phyloP scores from a whole-genome alignment of 1,284 basidiomycete species.

The Puccinia triticina region DNA sequence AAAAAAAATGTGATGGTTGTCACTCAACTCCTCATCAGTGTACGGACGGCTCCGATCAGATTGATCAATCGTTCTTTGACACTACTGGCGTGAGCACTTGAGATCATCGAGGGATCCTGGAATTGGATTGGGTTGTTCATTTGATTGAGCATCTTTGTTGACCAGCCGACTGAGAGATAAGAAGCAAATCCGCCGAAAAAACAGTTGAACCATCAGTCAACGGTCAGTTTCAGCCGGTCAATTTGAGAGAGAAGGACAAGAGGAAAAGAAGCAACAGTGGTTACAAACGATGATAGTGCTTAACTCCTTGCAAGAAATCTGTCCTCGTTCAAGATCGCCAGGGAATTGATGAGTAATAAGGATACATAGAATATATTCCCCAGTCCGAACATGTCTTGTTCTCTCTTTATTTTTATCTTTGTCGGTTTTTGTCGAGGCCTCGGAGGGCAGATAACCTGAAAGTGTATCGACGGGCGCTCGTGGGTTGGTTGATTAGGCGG shows the following conservation, averaged over 20 bases:
- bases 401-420: not conserved
- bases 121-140: conserved; percentile 32
- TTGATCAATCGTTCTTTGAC: conserved; percentile 86
- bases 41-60: conserved; percentile 88
- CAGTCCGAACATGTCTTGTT: conserved; percentile 52
- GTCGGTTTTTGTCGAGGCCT: not conserved
- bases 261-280: not conserved
- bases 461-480: no score
- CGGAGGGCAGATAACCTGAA: no score
- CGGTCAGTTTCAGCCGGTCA: not conserved
- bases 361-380: conserved; percentile 63
- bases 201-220: not conserved
- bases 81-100: conserved; percentile 63
- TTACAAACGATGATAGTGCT: conserved; percentile 59
- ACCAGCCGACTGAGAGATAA: conserved; percentile 86
- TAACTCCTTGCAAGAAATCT: conserved; percentile 87
- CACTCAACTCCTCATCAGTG: conserved; percentile 85
- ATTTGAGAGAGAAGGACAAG: not conserved
- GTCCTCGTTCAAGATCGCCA: conserved; percentile 92
- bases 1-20: not conserved
- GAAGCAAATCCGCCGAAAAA: not conserved
- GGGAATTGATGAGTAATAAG: conserved; percentile 84
- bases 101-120: conserved; percentile 59
- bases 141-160: conserved; percentile 64
- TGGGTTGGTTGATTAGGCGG: no score